Conservation (phyloP, 495 filamentous ascomycete species). For the Aspergillus affinis region DNA sequence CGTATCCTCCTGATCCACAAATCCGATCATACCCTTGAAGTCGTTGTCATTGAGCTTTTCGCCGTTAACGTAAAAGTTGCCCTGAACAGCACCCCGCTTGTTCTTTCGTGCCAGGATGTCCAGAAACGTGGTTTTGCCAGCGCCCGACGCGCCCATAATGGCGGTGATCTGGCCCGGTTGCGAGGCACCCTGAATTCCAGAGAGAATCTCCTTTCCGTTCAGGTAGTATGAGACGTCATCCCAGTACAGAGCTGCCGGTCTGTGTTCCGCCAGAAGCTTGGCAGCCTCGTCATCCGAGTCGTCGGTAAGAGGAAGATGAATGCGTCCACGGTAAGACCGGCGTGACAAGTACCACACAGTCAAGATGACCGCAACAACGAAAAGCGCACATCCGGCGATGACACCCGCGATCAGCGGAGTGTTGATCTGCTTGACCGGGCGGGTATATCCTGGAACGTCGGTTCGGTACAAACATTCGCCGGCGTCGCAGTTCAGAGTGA, state of each 20-base stretch:
- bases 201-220: conserved; percentile 84
- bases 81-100: conserved; percentile 77
- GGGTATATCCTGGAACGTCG: conserved; percentile 85
- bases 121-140: conserved; percentile 95
- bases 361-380: conserved; percentile 82
- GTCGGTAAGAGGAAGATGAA: conserved; percentile 73
- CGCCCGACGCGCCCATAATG: conserved; percentile 97
- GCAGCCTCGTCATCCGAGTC: conserved; percentile 87
- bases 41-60: conserved; percentile 83
- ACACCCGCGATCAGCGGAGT: conserved; percentile 93
- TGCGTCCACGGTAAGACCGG: conserved; percentile 63
- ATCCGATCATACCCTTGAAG: conserved; percentile 88
- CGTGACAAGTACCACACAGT: conserved; percentile 86
- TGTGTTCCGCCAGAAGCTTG: conserved; percentile 86
- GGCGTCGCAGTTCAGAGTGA: conserved; percentile 74
- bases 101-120: conserved; percentile 98
- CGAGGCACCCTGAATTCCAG: conserved; percentile 76
- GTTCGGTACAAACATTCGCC: conserved; percentile 93
- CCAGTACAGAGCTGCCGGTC: conserved; percentile 84
- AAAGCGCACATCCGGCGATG: conserved; percentile 83
- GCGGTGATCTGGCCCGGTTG: conserved; percentile 89
- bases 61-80: conserved; percentile 92
- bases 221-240: conserved; percentile 83
- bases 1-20: conserved; percentile 97
- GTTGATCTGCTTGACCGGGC: conserved; percentile 92